Percentiles rank a stretch among this genome's conserved stretches.
Conservation (phyloP, 73 alveolate genomes). For the Tetrahymena elliotti region DNA sequence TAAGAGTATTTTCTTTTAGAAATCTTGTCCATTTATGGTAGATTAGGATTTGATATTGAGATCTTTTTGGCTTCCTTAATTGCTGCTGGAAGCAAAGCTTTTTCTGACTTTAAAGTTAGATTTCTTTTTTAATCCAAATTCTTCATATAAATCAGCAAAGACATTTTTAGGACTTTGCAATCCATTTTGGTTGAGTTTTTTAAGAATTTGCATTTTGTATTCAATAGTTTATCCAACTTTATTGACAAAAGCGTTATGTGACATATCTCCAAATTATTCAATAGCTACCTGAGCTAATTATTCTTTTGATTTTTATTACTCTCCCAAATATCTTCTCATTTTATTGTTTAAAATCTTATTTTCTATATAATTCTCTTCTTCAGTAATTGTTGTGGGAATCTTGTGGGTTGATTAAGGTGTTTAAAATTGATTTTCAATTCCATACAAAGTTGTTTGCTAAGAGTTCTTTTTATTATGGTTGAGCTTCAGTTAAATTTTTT, state of each 20-base stretch:
- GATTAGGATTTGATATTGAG: neutral
- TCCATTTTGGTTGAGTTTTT: neutral
- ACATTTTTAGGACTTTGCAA: neutral
- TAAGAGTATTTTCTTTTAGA: neutral
- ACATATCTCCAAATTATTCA: neutral
- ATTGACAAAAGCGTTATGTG: neutral
- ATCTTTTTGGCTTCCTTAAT: neutral
- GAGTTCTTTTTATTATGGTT: neutral
- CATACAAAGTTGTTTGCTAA: neutral
- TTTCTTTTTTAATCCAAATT: neutral
- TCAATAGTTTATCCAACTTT: neutral
- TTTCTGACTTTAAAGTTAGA: neutral
- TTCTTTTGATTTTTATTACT: neutral
- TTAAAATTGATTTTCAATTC: neutral
- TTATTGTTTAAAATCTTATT: neutral
- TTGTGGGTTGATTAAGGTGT: neutral
- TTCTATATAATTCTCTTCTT: neutral
- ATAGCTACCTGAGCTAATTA: neutral
- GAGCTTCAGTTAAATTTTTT: neutral
- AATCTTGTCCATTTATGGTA: neutral
- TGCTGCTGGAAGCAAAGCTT: neutral
- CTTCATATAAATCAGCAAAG: neutral
- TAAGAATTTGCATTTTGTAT: neutral
- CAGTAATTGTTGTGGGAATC: neutral
- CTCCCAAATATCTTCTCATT: neutral